Conservation (phyloP, 2,329 filamentous ascomycete species). For the Clarireedia sp. region DNA sequence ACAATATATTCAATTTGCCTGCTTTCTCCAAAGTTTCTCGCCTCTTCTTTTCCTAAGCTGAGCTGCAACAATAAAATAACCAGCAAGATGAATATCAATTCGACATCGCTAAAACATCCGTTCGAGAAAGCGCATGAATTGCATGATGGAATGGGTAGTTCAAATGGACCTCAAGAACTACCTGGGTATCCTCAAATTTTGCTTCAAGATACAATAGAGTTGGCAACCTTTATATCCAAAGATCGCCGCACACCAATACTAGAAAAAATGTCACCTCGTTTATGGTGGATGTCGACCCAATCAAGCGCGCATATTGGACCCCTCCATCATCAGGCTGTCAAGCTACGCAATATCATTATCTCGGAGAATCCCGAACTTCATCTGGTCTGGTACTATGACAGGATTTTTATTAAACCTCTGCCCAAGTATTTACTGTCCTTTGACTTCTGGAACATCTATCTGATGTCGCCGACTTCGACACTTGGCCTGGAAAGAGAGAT, state of each 20-base stretch:
- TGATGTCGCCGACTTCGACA: not conserved
- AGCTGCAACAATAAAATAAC: not conserved
- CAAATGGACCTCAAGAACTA: not conserved
- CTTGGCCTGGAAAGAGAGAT: not conserved
- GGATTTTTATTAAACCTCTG: conserved; percentile 29
- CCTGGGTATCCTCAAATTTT: not conserved
- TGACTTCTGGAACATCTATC: conserved; percentile 24
- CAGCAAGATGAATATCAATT: no score
- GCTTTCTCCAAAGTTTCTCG: not conserved
- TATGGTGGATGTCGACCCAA: not conserved
- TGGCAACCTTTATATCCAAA: not conserved
- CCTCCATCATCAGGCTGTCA: conserved; percentile 20
- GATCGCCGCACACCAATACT: not conserved
- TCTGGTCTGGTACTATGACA: conserved; percentile 27
- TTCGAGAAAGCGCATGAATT: conserved; percentile 1
- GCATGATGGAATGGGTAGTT: not conserved
- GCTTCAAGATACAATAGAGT: not conserved
- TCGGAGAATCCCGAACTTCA: conserved; percentile 31
- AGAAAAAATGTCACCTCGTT: not conserved
- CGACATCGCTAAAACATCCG: not conserved
- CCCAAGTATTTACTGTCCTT: conserved; percentile 25
- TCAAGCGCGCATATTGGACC: not conserved
- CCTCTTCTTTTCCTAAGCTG: not conserved
- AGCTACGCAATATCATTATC: conserved; percentile 27
- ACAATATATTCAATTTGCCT: not conserved